Evolutionary conservation across 495 filamentous ascomycete species (phyloP).

Genomic region (Xylaria castorea): DNA sequence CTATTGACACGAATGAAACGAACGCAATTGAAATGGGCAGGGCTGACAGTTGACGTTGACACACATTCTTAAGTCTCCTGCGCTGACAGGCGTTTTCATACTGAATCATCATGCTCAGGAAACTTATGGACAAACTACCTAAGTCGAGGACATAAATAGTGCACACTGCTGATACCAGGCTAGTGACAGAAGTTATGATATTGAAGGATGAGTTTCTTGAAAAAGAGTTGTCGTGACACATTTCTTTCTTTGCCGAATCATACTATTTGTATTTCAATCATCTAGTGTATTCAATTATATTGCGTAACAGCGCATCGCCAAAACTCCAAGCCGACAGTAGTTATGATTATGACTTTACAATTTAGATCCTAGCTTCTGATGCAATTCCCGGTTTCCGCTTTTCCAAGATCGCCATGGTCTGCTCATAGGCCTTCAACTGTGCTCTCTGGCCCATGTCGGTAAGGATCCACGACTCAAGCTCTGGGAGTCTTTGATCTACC

Average conservation of each 20-base stretch:
- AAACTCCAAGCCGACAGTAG: not conserved
- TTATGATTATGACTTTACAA: not conserved
- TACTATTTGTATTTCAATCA: not conserved
- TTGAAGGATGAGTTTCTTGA: no score
- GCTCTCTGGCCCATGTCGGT: constrained; percentile 17
- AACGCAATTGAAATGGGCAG: no score
- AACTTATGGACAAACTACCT: no score
- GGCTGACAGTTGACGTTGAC: no score
- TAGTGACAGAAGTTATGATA: no score
- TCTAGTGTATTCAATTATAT: not conserved
- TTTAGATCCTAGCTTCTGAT: not conserved
- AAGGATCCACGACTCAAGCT: constrained; percentile 16
- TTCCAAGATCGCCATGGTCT: constrained; percentile 22
- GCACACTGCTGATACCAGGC: no score
- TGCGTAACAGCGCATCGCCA: not conserved
- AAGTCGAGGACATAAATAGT: no score
- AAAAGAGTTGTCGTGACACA: not conserved
- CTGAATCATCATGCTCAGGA: no score
- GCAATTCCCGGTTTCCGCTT: constrained; percentile 5
- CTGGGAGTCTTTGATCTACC: not conserved
- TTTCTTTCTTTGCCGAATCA: not conserved
- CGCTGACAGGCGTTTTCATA: no score
- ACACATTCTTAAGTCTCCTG: no score
- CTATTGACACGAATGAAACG: no score
- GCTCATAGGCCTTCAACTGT: constrained; percentile 21